phyloP scores from a whole-genome alignment of 306 rosid species.

The Vachellia collinsii region DNA sequence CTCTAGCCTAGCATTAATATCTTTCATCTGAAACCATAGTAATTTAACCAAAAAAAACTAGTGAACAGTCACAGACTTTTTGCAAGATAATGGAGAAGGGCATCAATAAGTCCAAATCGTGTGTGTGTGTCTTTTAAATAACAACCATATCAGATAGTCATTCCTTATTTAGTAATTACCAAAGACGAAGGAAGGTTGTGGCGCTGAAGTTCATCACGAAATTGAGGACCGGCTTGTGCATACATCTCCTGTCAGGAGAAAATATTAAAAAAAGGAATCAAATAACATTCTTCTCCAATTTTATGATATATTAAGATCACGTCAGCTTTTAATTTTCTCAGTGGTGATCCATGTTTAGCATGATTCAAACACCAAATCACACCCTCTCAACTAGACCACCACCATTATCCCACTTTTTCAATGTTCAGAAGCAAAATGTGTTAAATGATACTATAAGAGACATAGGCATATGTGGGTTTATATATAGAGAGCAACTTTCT shows the following conservation, averaged over 20 bases:
- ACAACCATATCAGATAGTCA: slow-evolving; percentile 26
- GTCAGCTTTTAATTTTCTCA: slow-evolving; percentile 6
- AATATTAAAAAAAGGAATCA: slow-evolving; percentile 7
- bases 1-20: slow-evolving; percentile 94
- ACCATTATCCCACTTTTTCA: slow-evolving; percentile 33
- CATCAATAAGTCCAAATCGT: slow-evolving; percentile 30
- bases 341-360: background rate
- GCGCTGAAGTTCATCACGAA: slow-evolving; percentile 94
- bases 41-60: slow-evolving; percentile 17
- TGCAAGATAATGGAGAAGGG: slow-evolving; percentile 28
- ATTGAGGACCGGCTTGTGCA: slow-evolving; percentile 90
- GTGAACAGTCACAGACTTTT: slow-evolving; percentile 13
- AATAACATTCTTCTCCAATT: slow-evolving; percentile 23
- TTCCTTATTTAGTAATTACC: slow-evolving; percentile 54
- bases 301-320: slow-evolving; percentile 17
- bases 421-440: slow-evolving; percentile 5
- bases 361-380: slow-evolving; percentile 37
- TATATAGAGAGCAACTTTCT: slow-evolving; percentile 1
- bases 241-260: slow-evolving; percentile 83
- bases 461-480: slow-evolving; percentile 11
- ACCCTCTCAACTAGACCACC: slow-evolving; percentile 13
- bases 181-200: slow-evolving; percentile 80
- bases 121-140: background rate
- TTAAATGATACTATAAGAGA: slow-evolving; percentile 21
- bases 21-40: slow-evolving; percentile 72